Conservation (phyloP, 2,329 filamentous ascomycete species). For the Emmonsiellopsis sp. region DNA sequence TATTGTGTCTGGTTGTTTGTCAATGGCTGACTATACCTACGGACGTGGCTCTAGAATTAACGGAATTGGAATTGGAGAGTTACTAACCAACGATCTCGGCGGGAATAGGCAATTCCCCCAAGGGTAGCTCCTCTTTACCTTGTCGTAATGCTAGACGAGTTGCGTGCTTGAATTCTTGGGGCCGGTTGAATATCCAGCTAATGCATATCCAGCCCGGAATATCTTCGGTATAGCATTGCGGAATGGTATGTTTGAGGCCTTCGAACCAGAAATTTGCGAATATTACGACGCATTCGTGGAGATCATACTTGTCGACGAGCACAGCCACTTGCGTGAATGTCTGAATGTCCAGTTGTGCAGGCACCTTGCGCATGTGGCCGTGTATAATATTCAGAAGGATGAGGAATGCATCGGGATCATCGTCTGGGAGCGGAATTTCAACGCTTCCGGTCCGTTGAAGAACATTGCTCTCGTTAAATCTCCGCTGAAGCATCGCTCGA, state of each 20-base stretch:
- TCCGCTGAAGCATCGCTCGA: conserved; percentile 12
- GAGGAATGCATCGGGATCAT: conserved; percentile 19
- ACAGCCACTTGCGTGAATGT: conserved; percentile 11
- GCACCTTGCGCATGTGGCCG: conserved; percentile 18
- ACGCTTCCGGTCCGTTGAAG: conserved; percentile 8
- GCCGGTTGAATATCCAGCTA: conserved; percentile 11
- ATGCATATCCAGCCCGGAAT: conserved; percentile 12
- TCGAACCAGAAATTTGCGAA: conserved; percentile 13
- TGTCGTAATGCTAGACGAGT: conserved; percentile 11
- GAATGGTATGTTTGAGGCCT: conserved; percentile 9
- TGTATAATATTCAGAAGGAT: conserved; percentile 24
- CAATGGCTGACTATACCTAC: background rate
- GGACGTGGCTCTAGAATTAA: background rate
- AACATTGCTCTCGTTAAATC: conserved; percentile 10
- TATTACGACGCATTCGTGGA: conserved; percentile 11
- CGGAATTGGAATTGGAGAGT: background rate
- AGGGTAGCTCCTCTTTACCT: conserved; percentile 6
- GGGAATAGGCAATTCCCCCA: conserved; percentile 11
- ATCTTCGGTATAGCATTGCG: conserved; percentile 9
- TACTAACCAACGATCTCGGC: conserved; percentile 9
- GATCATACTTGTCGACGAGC: conserved; percentile 13
- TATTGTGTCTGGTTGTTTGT: conserved; percentile 6
- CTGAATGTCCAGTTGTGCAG: conserved; percentile 8
- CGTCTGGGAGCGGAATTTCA: conserved; percentile 19
- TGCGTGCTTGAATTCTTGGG: conserved; percentile 8